Evolutionary conservation across 805 yeast species (phyloP).

Genomic region (Kuraishia hungarica): DNA sequence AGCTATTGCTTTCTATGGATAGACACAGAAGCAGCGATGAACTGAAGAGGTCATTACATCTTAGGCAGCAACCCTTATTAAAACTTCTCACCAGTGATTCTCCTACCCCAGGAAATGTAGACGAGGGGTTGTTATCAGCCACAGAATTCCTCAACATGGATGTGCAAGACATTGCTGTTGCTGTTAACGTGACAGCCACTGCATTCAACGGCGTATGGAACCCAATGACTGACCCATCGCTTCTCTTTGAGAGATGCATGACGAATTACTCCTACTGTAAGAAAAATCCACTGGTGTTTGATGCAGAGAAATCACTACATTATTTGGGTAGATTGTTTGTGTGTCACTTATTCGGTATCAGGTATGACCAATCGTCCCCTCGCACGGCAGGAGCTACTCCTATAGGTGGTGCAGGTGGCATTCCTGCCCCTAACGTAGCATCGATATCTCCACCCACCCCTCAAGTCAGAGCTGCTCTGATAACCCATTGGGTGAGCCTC

Average conservation of each 20-base stretch:
- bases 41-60: conserved; percentile 43
- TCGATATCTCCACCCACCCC: not conserved
- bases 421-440: too few species aligned
- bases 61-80: conserved; percentile 38
- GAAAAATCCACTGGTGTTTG: conserved; percentile 72
- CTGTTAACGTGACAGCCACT: conserved; percentile 60
- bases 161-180: conserved; percentile 46
- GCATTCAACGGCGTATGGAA: conserved; percentile 66
- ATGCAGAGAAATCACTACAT: conserved; percentile 58
- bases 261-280: conserved; percentile 36
- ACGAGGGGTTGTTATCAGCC: conserved; percentile 13
- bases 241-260: conserved; percentile 49
- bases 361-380: not conserved
- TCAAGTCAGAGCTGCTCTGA: not conserved
- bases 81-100: conserved; percentile 24
- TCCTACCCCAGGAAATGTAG: conserved; percentile 5
- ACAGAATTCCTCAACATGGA: conserved; percentile 48
- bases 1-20: conserved; percentile 40
- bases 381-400: not conserved
- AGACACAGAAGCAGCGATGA: conserved; percentile 41
- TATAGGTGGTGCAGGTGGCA: too few species aligned
- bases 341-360: conserved; percentile 56
- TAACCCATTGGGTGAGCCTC: conserved; percentile 70
- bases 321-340: conserved; percentile 66
- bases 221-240: conserved; percentile 69